Percentiles rank a stretch among this genome's conserved stretches.
Conservation (phyloP, 139 green algal genomes). For the Volvox reticuliferus region DNA sequence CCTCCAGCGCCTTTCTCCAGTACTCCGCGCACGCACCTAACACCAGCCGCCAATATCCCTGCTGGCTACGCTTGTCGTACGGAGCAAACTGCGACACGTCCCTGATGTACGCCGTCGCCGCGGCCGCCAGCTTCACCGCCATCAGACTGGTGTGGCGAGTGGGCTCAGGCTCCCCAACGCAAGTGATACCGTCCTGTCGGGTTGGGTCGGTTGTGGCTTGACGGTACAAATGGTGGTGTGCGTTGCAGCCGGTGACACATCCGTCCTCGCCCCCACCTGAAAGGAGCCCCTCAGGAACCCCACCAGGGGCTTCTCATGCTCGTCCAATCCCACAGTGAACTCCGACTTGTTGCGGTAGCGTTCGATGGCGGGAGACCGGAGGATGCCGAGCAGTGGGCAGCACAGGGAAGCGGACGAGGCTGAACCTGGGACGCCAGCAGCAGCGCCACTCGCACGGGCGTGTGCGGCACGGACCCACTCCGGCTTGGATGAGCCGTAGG, state of each 20-base stretch:
- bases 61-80: slow-evolving; percentile 59
- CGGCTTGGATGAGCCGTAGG: neutral
- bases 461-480: neutral
- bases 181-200: slow-evolving; percentile 54
- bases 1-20: too few species aligned
- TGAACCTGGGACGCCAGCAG: too few species aligned
- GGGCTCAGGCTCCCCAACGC: slow-evolving; percentile 32
- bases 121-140: slow-evolving; percentile 42
- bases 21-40: slow-evolving; percentile 5
- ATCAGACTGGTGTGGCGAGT: slow-evolving; percentile 56
- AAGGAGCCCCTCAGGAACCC: slow-evolving; percentile 62
- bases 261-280: slow-evolving; percentile 23
- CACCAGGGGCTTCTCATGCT: slow-evolving; percentile 27
- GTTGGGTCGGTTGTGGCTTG: neutral
- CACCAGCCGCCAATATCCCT: slow-evolving; percentile 66
- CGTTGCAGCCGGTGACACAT: neutral
- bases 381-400: slow-evolving; percentile 56
- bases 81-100: slow-evolving; percentile 42
- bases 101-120: slow-evolving; percentile 48
- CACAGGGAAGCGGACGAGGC: neutral
- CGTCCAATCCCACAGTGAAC: slow-evolving; percentile 62
- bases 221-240: neutral
- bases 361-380: slow-evolving; percentile 57
- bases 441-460: neutral
- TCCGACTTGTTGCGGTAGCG: slow-evolving; percentile 67